Base-by-base conservation (phyloP, 768 basidiomycete species). In the Podaxis sp. region DNA sequence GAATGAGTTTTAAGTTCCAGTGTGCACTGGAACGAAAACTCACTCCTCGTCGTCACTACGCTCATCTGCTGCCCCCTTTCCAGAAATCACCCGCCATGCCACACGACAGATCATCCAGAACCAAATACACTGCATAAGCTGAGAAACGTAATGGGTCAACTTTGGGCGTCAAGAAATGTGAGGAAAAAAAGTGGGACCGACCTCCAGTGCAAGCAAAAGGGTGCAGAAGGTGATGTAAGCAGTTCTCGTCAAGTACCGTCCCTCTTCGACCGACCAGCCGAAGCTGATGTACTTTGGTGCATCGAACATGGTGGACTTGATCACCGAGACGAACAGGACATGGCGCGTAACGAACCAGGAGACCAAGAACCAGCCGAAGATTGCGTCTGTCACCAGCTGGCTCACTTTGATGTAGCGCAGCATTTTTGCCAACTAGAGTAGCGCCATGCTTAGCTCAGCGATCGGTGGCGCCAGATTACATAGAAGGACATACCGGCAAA, bases 311-410 rank as follows among this genome's bases (percentile, higher is more conserved):
- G 81, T 74, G 9, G 88, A 89, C 63, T 80, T 77, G 66, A 97
- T 88, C 64, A 89, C 86, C 59, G 87, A 72, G 49, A 84, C 70
- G 78, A 95, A 96, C 13, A 96, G 80, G 66, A 93, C 74, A 70
- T 99, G 94, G 51, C 97, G 87, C 1, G 96, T 95, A 28, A 93
- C 71, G 65, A 97, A 79, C 97, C 97, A 99, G 9, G 91, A 91
- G 22, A 95, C 57, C 70, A 98, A 82, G 80, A 96, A 99, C 65
- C 83, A 69, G 33, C 79, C 90, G 71, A 99, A 99, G 0, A 84
- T 82, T 26, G 77, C 68, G 73, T 99, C 95, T 59, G 90, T 91
- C 13, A 84, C 72, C 19, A 83, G 74, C 67, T 85, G 83, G 38
- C 81, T 76, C 46, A 88, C 73, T 15, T 79, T 78, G n/a, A 96